Percentiles rank a stretch among this genome's conserved stretches.
phyloP scores from a whole-genome alignment of 2,329 filamentous ascomycete species.

The Keithomyces neogunnii region DNA sequence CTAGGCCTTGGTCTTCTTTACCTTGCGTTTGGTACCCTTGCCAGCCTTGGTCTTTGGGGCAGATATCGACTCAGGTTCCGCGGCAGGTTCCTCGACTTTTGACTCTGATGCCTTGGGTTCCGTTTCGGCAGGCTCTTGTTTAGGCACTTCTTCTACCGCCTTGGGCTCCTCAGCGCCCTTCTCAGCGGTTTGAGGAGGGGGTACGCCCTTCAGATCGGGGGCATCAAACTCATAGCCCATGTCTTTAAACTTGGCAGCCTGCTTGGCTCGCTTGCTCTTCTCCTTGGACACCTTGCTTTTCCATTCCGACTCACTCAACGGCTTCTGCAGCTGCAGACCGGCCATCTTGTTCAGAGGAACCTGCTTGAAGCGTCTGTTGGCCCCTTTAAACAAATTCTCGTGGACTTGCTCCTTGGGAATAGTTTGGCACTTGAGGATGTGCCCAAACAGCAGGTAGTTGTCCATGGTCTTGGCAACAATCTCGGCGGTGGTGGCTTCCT shows the following conservation, averaged over 20 bases:
- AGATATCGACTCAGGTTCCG: conserved; percentile 10
- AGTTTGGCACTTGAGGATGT: conserved; percentile 81
- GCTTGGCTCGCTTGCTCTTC: conserved; percentile 57
- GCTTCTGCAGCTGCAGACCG: conserved; percentile 64
- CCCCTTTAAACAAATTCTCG: conserved; percentile 77
- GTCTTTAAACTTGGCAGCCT: conserved; percentile 66
- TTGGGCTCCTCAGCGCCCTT: conserved; percentile 22
- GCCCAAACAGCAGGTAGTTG: conserved; percentile 91
- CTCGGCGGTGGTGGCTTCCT: conserved; percentile 66
- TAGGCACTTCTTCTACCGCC: conserved; percentile 28
- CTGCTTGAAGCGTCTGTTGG: conserved; percentile 81
- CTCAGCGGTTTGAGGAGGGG: conserved; percentile 31
- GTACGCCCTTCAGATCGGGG: conserved; percentile 56
- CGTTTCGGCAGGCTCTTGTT: conserved; percentile 13
- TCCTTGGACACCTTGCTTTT: conserved; percentile 65
- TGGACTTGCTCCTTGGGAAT: conserved; percentile 72
- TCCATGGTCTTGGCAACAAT: conserved; percentile 96
- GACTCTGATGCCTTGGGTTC: conserved; percentile 12
- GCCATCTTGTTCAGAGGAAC: conserved; percentile 84
- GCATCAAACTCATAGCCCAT: conserved; percentile 78
- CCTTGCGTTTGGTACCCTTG: conserved; percentile 23
- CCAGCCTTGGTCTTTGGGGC: conserved; percentile 13
- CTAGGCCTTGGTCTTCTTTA: conserved; percentile 13
- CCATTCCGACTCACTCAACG: conserved; percentile 70
- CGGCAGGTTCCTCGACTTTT: conserved; percentile 13